These are phyloP conservation scores for Thecaphora thlaspeos DNA, from an alignment of 1,284 basidiomycete genomes.

Conservation along the genomic window DNA sequence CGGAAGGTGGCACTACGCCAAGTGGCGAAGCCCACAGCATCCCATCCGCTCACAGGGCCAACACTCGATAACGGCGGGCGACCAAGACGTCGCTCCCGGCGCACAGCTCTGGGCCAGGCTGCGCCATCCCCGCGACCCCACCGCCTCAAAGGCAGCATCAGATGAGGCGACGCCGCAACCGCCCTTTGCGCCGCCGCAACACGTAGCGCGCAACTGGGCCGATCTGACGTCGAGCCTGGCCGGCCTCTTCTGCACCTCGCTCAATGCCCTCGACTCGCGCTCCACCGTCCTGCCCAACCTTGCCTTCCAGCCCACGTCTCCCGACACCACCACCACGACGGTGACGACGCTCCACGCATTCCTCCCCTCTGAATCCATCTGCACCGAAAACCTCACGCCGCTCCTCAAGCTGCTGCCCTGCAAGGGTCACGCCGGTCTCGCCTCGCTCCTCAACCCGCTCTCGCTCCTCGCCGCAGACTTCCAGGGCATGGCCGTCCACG, in stretches of 20 bases:
- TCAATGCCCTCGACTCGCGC: conserved; percentile 62
- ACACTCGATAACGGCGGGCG: conserved; percentile 39
- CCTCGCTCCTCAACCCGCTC: conserved; percentile 79
- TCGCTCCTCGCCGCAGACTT: conserved; percentile 80
- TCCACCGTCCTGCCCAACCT: conserved; percentile 28
- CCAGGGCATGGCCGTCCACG: conserved; percentile 78
- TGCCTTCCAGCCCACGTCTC: conserved; percentile 9
- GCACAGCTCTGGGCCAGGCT: conserved; percentile 79
- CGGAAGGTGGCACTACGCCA: conserved; percentile 82
- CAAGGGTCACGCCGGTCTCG: conserved; percentile 80
- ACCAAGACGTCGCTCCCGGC: conserved; percentile 74
- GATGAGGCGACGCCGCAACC: conserved; percentile 4
- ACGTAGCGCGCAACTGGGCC: conserved; percentile 64
- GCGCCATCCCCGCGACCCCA: too few species aligned
- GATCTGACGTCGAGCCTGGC: conserved; percentile 82
- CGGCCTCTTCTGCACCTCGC: conserved; percentile 88
- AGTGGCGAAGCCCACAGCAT: conserved; percentile 64
- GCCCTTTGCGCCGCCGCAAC: conserved; percentile 1
- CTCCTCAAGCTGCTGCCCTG: conserved; percentile 93
- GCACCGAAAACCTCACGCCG: conserved; percentile 94
- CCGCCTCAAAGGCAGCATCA: conserved; percentile 60
- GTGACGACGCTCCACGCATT: conserved; percentile 26
- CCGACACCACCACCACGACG: neutral
- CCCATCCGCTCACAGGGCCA: neutral
- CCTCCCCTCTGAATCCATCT: conserved; percentile 59